These are phyloP conservation scores for Microthyrium microscopicum DNA, from an alignment of 2,329 filamentous ascomycete species.

Conservation along the genomic window DNA sequence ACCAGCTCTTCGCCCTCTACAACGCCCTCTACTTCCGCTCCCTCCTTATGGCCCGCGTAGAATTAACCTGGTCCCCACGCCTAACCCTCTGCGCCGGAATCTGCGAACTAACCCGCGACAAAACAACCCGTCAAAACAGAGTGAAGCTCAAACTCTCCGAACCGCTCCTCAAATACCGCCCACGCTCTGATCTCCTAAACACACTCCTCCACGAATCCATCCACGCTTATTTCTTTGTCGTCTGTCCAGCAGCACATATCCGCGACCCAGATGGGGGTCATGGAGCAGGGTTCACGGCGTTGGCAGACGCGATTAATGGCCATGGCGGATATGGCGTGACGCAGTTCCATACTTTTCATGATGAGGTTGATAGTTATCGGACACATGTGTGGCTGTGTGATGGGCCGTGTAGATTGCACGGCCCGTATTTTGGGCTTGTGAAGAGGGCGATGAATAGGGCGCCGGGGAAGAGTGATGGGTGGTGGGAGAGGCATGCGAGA, in stretches of 20 bases:
- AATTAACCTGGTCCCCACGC: conserved; percentile 26
- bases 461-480: conserved; percentile 24
- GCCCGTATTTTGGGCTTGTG: conserved; percentile 27
- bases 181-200: conserved; percentile 25
- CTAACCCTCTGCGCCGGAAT: conserved; percentile 30
- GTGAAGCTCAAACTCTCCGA: conserved; percentile 28
- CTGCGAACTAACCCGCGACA: conserved; percentile 26
- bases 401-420: conserved; percentile 20
- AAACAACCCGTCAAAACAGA: conserved; percentile 20
- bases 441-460: conserved; percentile 30
- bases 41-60: conserved; percentile 22
- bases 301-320: conserved; percentile 28
- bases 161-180: conserved; percentile 26
- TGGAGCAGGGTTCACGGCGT: conserved; percentile 24
- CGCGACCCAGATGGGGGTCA: conserved; percentile 26
- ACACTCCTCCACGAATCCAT: conserved; percentile 29
- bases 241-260: conserved; percentile 25
- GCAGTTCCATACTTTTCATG: conserved; percentile 28
- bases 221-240: conserved; percentile 30
- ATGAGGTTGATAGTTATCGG: conserved; percentile 28
- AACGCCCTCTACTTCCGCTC: conserved; percentile 26
- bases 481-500: conserved; percentile 23
- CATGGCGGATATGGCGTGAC: conserved; percentile 25
- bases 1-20: conserved; percentile 24
- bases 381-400: conserved; percentile 29